Evolutionary conservation across 139 green algal species (phyloP).

Genomic region (Micractinium sp.): DNA sequence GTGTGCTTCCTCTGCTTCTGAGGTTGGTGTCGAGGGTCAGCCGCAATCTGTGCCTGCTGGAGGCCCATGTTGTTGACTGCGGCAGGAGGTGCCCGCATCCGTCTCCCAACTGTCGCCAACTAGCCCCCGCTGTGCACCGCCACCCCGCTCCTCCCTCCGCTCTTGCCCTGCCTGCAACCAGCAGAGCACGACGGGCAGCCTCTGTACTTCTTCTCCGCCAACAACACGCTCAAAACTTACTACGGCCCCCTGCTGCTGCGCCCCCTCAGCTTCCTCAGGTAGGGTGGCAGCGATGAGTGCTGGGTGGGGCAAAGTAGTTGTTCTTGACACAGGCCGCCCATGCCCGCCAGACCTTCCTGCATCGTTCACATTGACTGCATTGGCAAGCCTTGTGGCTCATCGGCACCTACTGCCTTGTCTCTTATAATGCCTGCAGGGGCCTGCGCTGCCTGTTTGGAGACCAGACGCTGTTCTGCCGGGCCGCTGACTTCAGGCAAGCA

Average conservation of each 20-base stretch:
- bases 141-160: background rate
- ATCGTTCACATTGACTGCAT: too few species aligned
- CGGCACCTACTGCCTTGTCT: too few species aligned
- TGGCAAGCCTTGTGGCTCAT: too few species aligned
- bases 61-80: too few species aligned
- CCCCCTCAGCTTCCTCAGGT: conserved; percentile 52
- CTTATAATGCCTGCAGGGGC: conserved; percentile 39
- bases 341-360: too few species aligned
- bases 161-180: too few species aligned
- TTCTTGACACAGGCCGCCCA: too few species aligned
- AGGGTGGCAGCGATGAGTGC: background rate
- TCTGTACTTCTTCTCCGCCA: conserved; percentile 58
- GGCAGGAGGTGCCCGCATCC: too few species aligned
- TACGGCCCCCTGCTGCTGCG: conserved; percentile 64
- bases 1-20: too few species aligned
- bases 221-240: conserved; percentile 73
- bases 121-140: background rate
- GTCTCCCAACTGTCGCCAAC: too few species aligned
- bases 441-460: conserved; percentile 74
- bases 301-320: background rate
- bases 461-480: conserved; percentile 73
- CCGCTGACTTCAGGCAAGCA: conserved; percentile 54
- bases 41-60: background rate
- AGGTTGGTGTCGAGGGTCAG: background rate
- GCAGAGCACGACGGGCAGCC: conserved; percentile 20